phyloP scores from a whole-genome alignment of 2,329 filamentous ascomycete genomes.

The Alternaria triticimaculans region DNA sequence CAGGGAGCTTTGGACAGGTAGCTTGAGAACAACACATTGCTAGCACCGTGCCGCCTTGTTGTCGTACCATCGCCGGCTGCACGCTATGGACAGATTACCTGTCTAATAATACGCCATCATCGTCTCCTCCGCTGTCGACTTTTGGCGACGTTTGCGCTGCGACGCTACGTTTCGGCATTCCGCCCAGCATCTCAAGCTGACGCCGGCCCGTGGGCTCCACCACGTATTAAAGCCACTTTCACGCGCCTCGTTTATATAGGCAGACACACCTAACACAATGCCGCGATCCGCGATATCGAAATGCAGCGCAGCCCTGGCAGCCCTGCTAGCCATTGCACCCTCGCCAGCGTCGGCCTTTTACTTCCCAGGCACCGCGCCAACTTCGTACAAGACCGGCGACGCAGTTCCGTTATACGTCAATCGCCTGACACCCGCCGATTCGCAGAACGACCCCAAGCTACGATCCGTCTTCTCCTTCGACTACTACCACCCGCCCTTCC shows the following conservation, averaged over 20 bases:
- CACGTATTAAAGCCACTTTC: slow-evolving; percentile 7
- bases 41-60: slow-evolving; percentile 11
- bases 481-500: slow-evolving; percentile 88
- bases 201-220: slow-evolving; percentile 8
- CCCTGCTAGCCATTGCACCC: slow-evolving; percentile 48
- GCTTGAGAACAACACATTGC: slow-evolving; percentile 31
- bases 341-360: slow-evolving; percentile 74
- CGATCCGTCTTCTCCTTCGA: slow-evolving; percentile 96
- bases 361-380: slow-evolving; percentile 92
- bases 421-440: slow-evolving; percentile 83
- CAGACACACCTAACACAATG: slow-evolving; percentile 30
- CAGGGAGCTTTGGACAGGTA: slow-evolving; percentile 33
- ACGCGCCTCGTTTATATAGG: slow-evolving; percentile 2
- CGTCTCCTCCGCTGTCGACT: background rate
- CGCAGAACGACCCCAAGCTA: slow-evolving; percentile 76
- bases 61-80: background rate
- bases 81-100: slow-evolving; percentile 2
- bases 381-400: slow-evolving; percentile 83
- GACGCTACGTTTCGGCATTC: slow-evolving; percentile 20
- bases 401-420: slow-evolving; percentile 90
- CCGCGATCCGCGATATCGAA: slow-evolving; percentile 34
- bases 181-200: slow-evolving; percentile 20
- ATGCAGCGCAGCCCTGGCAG: slow-evolving; percentile 39
- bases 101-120: background rate
- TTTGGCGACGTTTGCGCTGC: slow-evolving; percentile 8